Evolutionary conservation across 2,329 filamentous ascomycete species (phyloP), one percentile per base, ranked within the genome.

Genomic region (Sclerotiophoma versabilis): DNA sequence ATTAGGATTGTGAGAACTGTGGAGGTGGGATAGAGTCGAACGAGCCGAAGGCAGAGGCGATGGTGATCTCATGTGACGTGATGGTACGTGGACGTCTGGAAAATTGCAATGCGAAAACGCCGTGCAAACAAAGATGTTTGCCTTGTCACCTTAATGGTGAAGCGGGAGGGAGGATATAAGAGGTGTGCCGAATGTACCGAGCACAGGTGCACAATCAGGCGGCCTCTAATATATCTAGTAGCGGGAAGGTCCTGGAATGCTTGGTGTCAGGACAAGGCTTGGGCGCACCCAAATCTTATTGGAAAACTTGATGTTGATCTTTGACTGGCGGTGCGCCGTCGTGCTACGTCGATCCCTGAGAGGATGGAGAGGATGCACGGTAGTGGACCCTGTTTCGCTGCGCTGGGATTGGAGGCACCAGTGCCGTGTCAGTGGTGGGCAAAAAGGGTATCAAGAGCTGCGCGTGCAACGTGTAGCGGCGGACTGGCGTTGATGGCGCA

Each of bases 251-350:
- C 51, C 45, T 60, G 64, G 66, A 69, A 69, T 65, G 68, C 66
- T 68, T 67, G 64, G 57, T 54, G 32, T 47, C 47, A 52, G 56
- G 49, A 55, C 51, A 57, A 53, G 59, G 49, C 56, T 59, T 58
- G 64, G 66, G 60, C 57, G 64, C 60, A 61, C 38, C 54, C 42
- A 47, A 55, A 65, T 71, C 60, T 65, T 65, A 68, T 59, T 63
- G 70, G 70, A 60, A 72, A 67, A 54, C 54, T 58, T 38, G 55
- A 41, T 54, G 70, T 47, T 66, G 71, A 75, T 75, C 70, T 63
- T 66, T 62, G 65, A 66, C 51, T 57, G 53, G 58, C 58, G 57
- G 54, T 54, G 62, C 59, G 60, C 64, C 51, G 67, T 62, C 57
- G 62, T 66, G 54, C 57, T 57, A 63, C 60, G 48, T 62, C 51